Percentiles rank a stretch among this genome's conserved stretches.
Conservation (phyloP, 2,329 filamentous ascomycete genomes). For the Claviceps digitariae region DNA sequence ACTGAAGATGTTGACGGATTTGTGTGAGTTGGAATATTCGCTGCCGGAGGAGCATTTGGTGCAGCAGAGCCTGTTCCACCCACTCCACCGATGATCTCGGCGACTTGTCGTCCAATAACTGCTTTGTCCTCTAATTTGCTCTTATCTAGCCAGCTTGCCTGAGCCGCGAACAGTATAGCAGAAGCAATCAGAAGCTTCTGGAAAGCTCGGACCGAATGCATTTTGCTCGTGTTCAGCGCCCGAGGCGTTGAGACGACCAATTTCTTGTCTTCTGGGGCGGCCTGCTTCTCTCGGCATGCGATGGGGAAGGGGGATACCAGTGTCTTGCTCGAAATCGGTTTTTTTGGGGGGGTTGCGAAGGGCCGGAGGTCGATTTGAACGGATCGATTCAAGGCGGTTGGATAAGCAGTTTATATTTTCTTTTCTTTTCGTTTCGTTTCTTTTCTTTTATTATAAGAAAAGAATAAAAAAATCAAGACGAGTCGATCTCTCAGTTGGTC, state of each 20-base stretch:
- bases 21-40: not conserved
- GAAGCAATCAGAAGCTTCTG: constrained; percentile 36
- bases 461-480: not conserved
- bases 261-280: not conserved
- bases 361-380: not conserved
- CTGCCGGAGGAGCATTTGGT: not conserved
- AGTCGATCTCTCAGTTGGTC: not conserved
- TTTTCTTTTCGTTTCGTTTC: too few relatives aligned
- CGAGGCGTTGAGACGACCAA: not conserved
- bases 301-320: too few relatives aligned
- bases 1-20: not conserved
- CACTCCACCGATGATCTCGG: constrained; percentile 3
- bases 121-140: constrained; percentile 9
- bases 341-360: not conserved
- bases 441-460: not conserved
- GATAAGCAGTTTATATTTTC: too few relatives aligned
- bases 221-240: constrained; percentile 11
- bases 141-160: constrained; percentile 24
- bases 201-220: constrained; percentile 33
- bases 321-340: not conserved
- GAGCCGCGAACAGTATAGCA: constrained; percentile 30
- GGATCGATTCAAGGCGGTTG: not conserved
- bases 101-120: constrained; percentile 11
- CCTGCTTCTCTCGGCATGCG: not conserved
- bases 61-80: not conserved